These are phyloP conservation scores for Phialemoniopsis sp. DNA, from an alignment of 2,329 filamentous ascomycete genomes.

Conservation along the genomic window DNA sequence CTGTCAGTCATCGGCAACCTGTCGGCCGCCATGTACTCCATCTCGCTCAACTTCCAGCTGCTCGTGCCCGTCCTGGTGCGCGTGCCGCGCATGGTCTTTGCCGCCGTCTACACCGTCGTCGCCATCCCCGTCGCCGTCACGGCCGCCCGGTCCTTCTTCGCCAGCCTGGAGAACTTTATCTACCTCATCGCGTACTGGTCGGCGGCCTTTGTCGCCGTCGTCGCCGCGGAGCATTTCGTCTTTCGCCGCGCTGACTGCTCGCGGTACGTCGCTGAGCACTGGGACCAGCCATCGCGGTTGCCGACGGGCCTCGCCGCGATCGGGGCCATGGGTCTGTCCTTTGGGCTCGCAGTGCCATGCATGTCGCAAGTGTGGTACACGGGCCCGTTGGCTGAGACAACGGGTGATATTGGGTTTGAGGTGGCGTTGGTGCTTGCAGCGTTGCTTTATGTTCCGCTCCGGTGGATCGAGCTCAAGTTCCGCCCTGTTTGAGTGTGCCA, in stretches of 20 bases:
- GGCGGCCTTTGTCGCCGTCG: constrained; percentile 47
- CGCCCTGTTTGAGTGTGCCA: too few species aligned
- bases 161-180: constrained; percentile 52
- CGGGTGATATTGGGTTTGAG: constrained; percentile 65
- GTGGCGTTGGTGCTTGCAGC: constrained; percentile 50
- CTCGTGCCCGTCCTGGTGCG: constrained; percentile 44
- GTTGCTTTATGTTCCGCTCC: constrained; percentile 41
- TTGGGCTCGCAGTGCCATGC: constrained; percentile 51
- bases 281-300: constrained; percentile 39
- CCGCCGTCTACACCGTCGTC: constrained; percentile 52
- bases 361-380: constrained; percentile 60
- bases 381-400: constrained; percentile 54
- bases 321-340: constrained; percentile 36
- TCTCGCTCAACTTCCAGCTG: constrained; percentile 44
- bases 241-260: constrained; percentile 40
- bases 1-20: constrained; percentile 40
- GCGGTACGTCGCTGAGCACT: constrained; percentile 40
- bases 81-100: constrained; percentile 54
- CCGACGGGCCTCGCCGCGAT: constrained; percentile 44
- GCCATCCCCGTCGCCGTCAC: constrained; percentile 55
- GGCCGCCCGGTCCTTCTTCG: constrained; percentile 53
- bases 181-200: constrained; percentile 57
- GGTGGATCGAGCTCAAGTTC: constrained; percentile 36
- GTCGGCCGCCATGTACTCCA: constrained; percentile 29
- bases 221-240: constrained; percentile 41